Conservation (phyloP, 768 basidiomycete species). For the Suillus fuscotomentosus region DNA sequence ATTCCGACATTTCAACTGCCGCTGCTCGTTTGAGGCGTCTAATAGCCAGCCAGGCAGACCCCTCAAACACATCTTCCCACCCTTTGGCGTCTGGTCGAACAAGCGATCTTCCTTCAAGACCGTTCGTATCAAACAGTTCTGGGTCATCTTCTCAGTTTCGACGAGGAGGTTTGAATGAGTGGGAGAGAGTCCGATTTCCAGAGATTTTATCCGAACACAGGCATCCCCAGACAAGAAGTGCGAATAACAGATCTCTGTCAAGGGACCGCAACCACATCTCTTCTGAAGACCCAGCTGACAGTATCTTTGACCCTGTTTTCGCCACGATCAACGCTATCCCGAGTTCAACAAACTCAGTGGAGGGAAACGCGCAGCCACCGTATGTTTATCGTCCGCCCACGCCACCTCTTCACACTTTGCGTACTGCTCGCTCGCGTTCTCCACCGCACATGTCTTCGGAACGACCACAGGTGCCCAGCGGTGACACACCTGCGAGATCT, state of each 20-base stretch:
- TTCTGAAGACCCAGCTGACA: not conserved
- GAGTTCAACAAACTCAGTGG: not conserved
- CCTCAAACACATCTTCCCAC: not conserved
- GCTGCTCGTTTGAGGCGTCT: constrained; percentile 5
- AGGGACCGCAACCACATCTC: not conserved
- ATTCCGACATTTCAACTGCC: not conserved
- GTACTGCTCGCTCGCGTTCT: not conserved
- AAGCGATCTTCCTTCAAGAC: not conserved
- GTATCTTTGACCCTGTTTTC: not conserved
- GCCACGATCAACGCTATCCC: not conserved
- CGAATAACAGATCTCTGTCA: not conserved
- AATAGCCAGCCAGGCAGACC: not conserved
- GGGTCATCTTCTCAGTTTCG: not conserved
- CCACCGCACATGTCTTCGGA: not conserved
- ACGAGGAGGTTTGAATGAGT: constrained; percentile 1
- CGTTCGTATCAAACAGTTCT: not conserved
- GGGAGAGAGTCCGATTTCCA: not conserved
- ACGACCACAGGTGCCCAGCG: not conserved
- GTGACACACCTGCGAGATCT: constrained; percentile 9
- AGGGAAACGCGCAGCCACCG: not conserved
- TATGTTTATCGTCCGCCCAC: not conserved
- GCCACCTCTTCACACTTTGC: not conserved
- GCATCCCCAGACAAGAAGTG: not conserved
- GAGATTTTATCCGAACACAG: not conserved
- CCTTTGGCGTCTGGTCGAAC: not conserved